Base-by-base conservation (phyloP, 2,329 filamentous ascomycete species). In the Aureobasidium sp. region DNA sequence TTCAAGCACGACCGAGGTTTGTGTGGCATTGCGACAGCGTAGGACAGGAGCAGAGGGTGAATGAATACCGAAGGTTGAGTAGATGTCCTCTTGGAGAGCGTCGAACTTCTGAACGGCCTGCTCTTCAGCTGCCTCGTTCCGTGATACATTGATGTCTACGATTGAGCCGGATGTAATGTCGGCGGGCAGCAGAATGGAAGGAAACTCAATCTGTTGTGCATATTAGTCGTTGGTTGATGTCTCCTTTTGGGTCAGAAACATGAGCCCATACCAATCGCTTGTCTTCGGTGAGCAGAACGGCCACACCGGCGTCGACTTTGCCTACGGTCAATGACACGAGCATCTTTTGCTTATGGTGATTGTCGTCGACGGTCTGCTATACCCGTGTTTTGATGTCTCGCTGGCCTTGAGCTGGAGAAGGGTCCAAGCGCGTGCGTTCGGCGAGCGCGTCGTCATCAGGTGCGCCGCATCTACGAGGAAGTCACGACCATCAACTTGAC, bases 271-370 rank as follows among this genome's bases (percentile, higher is more conserved):
- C 93, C 71, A 99, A 83, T 73, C 94, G 88, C 78, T 97, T 97
- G 77, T 99, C 94, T 73, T 96, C 89, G 52, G 94, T 99, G 72
- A 99, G 81, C 61, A 99, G 87, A 65, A 99, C 94, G 55, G 94
- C 96, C 73, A 99, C 93, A 77, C 94, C 94, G 71, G 94, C 94
- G 78, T 99, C 94, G 78, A 99, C 94, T 81, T 99, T 99, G 81
- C 94, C 94, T 77, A 99, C 94, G 56, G 93, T 97, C 74, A 99
- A 84, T 68, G 94, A 97, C 78, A 99, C 90, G 72, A 97, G 84
- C 94, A 99, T 97, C 9, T 60, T 44, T 64, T 43, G 26, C 8
- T 27, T n/a, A 51, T n/a, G 39, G 46, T 34, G 10, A 20, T 34
- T 41, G 53, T 57, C 24, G 37, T 43, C 15, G 32, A 43, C 51